phyloP scores from a whole-genome alignment of 2,329 filamentous ascomycete genomes.

The Aphanocladium album region DNA sequence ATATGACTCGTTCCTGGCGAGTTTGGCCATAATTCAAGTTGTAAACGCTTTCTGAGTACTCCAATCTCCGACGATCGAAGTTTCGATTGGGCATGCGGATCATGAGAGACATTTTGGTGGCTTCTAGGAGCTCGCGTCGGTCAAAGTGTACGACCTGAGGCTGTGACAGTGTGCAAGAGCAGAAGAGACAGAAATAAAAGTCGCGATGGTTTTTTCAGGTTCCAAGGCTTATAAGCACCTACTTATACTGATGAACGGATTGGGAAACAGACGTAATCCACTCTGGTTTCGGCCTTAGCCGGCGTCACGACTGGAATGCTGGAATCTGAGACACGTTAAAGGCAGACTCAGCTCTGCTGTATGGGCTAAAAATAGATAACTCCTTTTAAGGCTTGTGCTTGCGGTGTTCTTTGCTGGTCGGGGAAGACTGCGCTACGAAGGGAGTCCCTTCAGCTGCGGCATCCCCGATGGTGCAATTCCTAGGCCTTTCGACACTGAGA shows the following conservation, averaged over 20 bases:
- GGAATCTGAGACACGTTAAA: neutral
- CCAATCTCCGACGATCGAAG: neutral
- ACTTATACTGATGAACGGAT: neutral
- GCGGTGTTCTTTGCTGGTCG: neutral
- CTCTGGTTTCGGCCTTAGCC: neutral
- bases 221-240: neutral
- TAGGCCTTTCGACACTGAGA: too few species aligned
- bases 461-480: neutral
- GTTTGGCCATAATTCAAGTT: neutral
- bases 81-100: neutral
- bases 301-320: neutral
- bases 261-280: neutral
- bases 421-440: neutral
- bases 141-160: too few species aligned
- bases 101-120: conserved; percentile 6
- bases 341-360: neutral
- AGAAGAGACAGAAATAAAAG: neutral
- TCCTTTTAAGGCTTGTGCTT: neutral
- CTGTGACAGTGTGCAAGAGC: too few species aligned
- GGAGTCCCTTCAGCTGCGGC: neutral
- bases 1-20: neutral
- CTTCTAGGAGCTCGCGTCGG: too few species aligned
- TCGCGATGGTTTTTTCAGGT: neutral
- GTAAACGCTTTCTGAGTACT: neutral
- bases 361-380: conserved; percentile 1